Conservation (phyloP, 345 rosid species). For the Citrus sp. region DNA sequence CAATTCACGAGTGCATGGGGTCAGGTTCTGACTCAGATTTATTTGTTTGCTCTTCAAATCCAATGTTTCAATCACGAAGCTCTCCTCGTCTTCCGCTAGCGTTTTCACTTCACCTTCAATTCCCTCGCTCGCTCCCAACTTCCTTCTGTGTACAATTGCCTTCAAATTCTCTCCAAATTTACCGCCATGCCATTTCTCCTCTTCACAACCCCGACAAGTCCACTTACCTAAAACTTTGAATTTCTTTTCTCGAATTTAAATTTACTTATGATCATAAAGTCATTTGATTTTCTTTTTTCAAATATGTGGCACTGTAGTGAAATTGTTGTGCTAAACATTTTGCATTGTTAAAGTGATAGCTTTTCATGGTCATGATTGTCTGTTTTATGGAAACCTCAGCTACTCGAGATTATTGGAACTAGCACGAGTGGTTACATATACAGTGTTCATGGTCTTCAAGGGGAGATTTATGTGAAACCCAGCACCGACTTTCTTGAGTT, state of each 20-base stretch:
- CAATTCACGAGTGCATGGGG: too few relatives aligned
- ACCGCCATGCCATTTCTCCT: slow-evolving; percentile 23
- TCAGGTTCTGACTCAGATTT: too few relatives aligned
- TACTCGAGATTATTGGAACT: slow-evolving; percentile 47
- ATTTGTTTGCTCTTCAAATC: slow-evolving; percentile 40
- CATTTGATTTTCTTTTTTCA: too few relatives aligned
- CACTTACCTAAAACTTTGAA: background rate
- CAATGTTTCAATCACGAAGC: slow-evolving; percentile 25
- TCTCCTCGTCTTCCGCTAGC: background rate
- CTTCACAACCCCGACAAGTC: slow-evolving; percentile 36
- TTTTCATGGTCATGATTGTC: background rate
- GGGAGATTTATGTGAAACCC: slow-evolving; percentile 73
- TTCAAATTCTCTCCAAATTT: slow-evolving; percentile 17
- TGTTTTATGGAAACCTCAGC: slow-evolving; percentile 29
- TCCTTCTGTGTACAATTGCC: slow-evolving; percentile 20
- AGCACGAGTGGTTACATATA: slow-evolving; percentile 53
- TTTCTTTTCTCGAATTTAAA: background rate
- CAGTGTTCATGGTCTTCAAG: slow-evolving; percentile 76
- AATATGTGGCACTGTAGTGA: background rate
- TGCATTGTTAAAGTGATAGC: background rate
- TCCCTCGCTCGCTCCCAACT: slow-evolving; percentile 20
- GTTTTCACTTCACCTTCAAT: slow-evolving; percentile 5
- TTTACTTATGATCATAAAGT: background rate
- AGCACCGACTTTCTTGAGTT: slow-evolving; percentile 57
- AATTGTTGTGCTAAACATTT: background rate